phyloP scores from a whole-genome alignment of 2,329 filamentous ascomycete species.

The Fonsecaea monophora region DNA sequence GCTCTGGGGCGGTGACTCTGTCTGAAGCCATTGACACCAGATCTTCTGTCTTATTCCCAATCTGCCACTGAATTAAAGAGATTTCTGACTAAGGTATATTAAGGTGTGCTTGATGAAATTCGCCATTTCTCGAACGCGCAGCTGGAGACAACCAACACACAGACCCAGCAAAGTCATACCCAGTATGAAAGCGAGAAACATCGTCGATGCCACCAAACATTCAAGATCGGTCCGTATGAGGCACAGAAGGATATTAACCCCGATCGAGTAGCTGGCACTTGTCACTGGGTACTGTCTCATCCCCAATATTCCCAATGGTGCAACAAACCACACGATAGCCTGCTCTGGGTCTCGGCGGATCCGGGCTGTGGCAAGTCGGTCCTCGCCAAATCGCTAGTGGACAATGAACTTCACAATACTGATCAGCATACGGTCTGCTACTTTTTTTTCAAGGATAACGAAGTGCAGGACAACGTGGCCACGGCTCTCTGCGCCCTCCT shows the following conservation, averaged over 20 bases:
- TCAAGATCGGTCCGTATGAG: slow-evolving; percentile 40
- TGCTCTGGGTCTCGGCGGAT: slow-evolving; percentile 52
- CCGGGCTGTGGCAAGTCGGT: slow-evolving; percentile 54
- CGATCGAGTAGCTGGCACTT: slow-evolving; percentile 43
- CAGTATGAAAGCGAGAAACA: slow-evolving; percentile 1
- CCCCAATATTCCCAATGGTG: slow-evolving; percentile 42
- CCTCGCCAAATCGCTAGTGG: slow-evolving; percentile 46
- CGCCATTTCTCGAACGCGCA: no score
- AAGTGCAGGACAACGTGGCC: slow-evolving; percentile 43
- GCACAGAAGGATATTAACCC: slow-evolving; percentile 46
- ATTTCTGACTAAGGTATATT: no score
- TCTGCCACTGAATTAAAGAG: no score
- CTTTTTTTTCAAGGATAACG: slow-evolving; percentile 51
- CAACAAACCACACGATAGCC: slow-evolving; percentile 34
- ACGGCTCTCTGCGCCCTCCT: slow-evolving; percentile 47
- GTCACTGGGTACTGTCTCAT: slow-evolving; percentile 45
- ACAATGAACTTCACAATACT: slow-evolving; percentile 40
- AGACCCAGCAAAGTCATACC: no score
- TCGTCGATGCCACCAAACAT: slow-evolving; percentile 4
- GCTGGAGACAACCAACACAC: no score
- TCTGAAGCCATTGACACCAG: no score
- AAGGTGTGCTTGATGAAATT: no score
- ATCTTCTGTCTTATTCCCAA: no score
- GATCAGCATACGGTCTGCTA: slow-evolving; percentile 42
- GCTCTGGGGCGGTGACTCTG: no score